Conservation (phyloP, 2,329 filamentous ascomycete species). For the Epichloe elymi region DNA sequence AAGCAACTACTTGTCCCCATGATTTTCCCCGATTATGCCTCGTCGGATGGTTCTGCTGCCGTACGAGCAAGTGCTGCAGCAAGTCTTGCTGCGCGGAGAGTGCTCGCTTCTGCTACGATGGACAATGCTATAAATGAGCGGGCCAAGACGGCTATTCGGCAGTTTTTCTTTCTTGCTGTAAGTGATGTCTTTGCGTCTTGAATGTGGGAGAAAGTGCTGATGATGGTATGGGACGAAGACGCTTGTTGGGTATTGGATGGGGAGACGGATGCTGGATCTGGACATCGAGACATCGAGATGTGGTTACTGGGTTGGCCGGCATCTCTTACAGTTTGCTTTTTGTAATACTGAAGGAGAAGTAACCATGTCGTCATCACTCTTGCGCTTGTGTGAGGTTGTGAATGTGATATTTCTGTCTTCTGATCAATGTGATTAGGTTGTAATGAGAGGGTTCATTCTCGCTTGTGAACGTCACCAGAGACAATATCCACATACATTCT, state of each 20-base stretch:
- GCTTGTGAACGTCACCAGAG: too few relatives aligned
- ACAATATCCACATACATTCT: background rate
- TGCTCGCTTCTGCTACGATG: slow-evolving; percentile 5
- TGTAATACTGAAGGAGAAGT: too few relatives aligned
- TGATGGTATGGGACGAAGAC: background rate
- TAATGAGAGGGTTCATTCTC: too few relatives aligned
- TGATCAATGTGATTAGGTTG: too few relatives aligned
- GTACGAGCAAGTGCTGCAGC: slow-evolving; percentile 5
- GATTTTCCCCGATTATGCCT: slow-evolving; percentile 5
- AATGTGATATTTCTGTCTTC: too few relatives aligned
- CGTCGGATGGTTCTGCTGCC: slow-evolving; percentile 5
- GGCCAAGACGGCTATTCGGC: background rate
- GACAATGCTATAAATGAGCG: slow-evolving; percentile 6
- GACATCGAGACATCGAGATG: background rate
- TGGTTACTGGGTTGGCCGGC: background rate
- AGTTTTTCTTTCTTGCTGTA: background rate
- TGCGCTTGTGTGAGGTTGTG: too few relatives aligned
- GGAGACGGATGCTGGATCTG: background rate
- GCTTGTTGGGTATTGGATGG: background rate
- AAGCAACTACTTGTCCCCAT: background rate
- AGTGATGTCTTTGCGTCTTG: background rate
- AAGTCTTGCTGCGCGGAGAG: slow-evolving; percentile 5
- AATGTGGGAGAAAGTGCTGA: background rate
- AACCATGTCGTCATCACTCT: too few relatives aligned
- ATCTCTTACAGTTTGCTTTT: too few relatives aligned